Conservation (phyloP, 306 rosid genomes). For the Gleditsia sinensis region DNA sequence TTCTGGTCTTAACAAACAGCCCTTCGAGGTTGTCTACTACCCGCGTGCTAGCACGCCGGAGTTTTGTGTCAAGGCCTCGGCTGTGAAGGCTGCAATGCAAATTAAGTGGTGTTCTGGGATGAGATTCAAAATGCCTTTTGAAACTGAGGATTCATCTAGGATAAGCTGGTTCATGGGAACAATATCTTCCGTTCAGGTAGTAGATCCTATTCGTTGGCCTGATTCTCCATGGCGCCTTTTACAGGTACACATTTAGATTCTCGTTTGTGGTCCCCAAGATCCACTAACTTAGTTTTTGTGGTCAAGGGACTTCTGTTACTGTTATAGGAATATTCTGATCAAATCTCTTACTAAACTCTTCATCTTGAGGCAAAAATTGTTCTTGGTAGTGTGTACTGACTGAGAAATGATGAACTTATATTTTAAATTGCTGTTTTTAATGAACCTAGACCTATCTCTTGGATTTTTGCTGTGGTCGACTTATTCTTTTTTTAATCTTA, state of each 20-base stretch:
- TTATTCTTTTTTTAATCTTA: not conserved
- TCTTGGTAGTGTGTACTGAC: not conserved
- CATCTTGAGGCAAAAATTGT: conserved; percentile 7
- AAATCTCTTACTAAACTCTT: too few relatives aligned
- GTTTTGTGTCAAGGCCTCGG: conserved; percentile 74
- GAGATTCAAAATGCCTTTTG: too few relatives aligned
- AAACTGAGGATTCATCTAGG: conserved; percentile 89
- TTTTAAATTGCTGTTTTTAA: not conserved
- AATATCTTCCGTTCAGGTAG: conserved; percentile 63
- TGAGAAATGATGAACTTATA: conserved; percentile 11
- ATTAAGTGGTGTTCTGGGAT: conserved; percentile 77
- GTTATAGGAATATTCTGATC: conserved; percentile 5
- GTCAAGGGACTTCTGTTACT: conserved; percentile 9
- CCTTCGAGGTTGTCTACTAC: conserved; percentile 80
- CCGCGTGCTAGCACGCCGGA: conserved; percentile 85
- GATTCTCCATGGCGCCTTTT: conserved; percentile 93
- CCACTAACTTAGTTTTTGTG: not conserved
- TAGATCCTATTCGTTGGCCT: conserved; percentile 78
- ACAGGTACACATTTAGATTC: conserved; percentile 47
- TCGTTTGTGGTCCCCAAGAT: not conserved
- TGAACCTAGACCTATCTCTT: not conserved
- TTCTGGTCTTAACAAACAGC: conserved; percentile 66
- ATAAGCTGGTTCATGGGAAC: conserved; percentile 99
- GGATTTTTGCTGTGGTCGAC: not conserved
- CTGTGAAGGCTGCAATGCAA: conserved; percentile 72